Conservation (phyloP, 2,329 filamentous ascomycete genomes). For the Xylariaceae sp. region DNA sequence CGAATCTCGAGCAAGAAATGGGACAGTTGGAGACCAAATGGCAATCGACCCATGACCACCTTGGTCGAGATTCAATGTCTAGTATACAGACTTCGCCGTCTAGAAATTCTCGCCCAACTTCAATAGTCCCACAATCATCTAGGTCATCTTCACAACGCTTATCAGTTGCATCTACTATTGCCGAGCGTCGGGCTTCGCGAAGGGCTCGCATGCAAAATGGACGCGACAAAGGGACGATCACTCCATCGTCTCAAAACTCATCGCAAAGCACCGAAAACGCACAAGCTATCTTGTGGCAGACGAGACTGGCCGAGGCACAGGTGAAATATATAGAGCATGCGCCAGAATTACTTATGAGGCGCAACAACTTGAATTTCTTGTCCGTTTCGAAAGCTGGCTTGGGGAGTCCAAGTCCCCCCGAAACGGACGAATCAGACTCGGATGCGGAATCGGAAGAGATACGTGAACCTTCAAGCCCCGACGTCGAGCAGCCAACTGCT, state of each 20-base stretch:
- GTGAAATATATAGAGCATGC: slow-evolving; percentile 52
- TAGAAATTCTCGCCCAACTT: slow-evolving; percentile 45
- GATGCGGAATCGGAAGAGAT: slow-evolving; percentile 39
- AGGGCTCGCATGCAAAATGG: slow-evolving; percentile 47
- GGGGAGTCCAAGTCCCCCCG: slow-evolving; percentile 61
- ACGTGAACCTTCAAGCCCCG: slow-evolving; percentile 18
- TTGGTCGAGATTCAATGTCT: slow-evolving; percentile 59
- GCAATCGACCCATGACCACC: slow-evolving; percentile 61
- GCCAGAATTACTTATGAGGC: slow-evolving; percentile 46
- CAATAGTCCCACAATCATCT: slow-evolving; percentile 30
- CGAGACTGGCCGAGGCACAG: slow-evolving; percentile 54
- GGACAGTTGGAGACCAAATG: slow-evolving; percentile 65
- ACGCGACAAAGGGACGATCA: slow-evolving; percentile 35
- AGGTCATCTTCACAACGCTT: slow-evolving; percentile 39
- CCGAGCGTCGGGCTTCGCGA: slow-evolving; percentile 49
- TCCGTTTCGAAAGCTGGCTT: slow-evolving; percentile 49
- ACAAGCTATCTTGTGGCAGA: slow-evolving; percentile 51
- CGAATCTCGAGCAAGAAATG: slow-evolving; percentile 68
- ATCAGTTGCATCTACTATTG: slow-evolving; percentile 38
- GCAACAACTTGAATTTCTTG: slow-evolving; percentile 49
- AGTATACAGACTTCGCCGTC: slow-evolving; percentile 48
- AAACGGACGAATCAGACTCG: slow-evolving; percentile 57
- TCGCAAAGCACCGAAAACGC: slow-evolving; percentile 42
- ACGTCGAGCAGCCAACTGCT: slow-evolving; percentile 9
- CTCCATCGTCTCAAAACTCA: slow-evolving; percentile 38